These are phyloP conservation scores for Podospora conica DNA, from an alignment of 495 filamentous ascomycete genomes.

Conservation along the genomic window DNA sequence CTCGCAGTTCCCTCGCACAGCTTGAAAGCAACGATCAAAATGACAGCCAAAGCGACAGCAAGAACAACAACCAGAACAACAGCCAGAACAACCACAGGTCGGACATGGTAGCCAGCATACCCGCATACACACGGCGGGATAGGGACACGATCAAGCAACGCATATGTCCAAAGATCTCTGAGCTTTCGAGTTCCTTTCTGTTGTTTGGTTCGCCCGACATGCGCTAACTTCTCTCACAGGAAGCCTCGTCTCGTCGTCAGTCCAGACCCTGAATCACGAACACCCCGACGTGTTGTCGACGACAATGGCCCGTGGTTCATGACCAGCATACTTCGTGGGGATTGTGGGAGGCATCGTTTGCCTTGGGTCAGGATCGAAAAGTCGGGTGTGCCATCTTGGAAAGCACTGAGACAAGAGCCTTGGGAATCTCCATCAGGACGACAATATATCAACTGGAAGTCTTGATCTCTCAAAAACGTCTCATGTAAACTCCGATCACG, in stretches of 20 bases:
- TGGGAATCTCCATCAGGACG: not conserved
- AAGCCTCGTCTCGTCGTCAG: not conserved
- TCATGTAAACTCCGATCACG: not conserved
- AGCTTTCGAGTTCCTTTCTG: no score
- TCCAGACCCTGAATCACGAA: not conserved
- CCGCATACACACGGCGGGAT: no score
- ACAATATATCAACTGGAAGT: not conserved
- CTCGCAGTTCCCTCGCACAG: not conserved
- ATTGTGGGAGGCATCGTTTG: not conserved
- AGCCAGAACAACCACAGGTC: no score
- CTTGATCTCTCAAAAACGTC: not conserved
- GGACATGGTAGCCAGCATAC: no score
- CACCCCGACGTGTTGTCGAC: not conserved
- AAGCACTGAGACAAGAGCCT: no score
- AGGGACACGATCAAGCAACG: no score
- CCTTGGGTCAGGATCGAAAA: not conserved
- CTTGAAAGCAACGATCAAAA: no score
- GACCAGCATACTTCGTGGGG: not conserved
- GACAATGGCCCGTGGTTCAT: not conserved
- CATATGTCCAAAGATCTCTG: no score
- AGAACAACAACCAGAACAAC: no score
- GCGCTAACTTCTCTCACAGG: not conserved
- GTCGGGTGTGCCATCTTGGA: no score
- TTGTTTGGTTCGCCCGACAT: no score
- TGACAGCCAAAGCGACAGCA: no score